Evolutionary conservation across 208 protist species (phyloP), one percentile per base, ranked within the genome.

Genomic region (Zelonia costaricensis): DNA sequence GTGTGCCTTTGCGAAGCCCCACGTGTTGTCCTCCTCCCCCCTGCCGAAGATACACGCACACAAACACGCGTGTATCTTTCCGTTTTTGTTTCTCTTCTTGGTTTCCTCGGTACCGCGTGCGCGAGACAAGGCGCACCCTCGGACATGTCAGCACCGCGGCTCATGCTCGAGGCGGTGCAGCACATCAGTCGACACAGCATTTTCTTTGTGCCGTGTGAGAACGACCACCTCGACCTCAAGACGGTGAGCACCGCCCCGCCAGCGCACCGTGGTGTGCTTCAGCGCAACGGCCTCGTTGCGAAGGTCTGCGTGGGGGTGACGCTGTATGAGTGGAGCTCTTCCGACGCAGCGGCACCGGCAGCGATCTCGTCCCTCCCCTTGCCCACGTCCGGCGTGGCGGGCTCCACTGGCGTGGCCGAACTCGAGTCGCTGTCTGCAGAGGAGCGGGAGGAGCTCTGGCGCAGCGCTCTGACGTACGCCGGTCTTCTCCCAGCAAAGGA

Each of bases 251-350:
- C 49, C 6, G 71, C 68, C 4, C 87, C 87, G 25, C 70, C 75
- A 1, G 52, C 77, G 33, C 87, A 93, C 56, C 77, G 87, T 16
- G 60, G 64, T 0, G 58, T 78, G 20, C 49, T 93, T 28, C 87
- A 91, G 62, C 73, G 67, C 45, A 80, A 88, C 44, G 87, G 87
- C 0, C 51, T 90, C 20, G 63, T 93, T 15, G 87, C 83, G 16
- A 93, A 91, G 66, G 64, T 76, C 20, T 85, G 58, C 63, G 25
- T 46, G 36, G 33, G 62, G 15, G 62, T 74, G 23, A 63, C 28
- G 48, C 35, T 66, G 23, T 44, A 57, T 36, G 20, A 45, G 23
- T 18, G 3, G 20, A 1, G 16, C n/a, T 8, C 27, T 9, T 1
- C 47, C 16, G n/a, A 13, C 28, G 18, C 28, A 9, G 6, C 28